Evolutionary conservation across 176 grass and related monocot species (phyloP).

Genomic region (Metroxylon sagu): DNA sequence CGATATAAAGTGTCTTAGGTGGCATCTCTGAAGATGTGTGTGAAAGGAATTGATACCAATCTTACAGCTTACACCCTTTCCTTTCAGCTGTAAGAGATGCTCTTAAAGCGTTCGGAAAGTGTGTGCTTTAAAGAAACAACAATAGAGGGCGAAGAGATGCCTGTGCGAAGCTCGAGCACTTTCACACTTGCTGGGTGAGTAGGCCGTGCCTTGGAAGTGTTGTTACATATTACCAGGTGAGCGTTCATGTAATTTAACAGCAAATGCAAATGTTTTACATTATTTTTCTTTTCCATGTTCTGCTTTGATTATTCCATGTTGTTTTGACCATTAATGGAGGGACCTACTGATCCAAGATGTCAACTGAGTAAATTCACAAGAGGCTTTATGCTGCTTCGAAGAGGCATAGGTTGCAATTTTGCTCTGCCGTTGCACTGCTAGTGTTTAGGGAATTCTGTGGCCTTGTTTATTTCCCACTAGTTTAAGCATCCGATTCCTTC

Average conservation of each 20-base stretch:
- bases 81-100: slow-evolving; percentile 4
- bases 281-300: no score
- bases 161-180: no score
- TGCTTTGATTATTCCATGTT: no score
- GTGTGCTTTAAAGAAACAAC: not conserved
- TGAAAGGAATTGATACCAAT: slow-evolving; percentile 16
- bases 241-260: no score
- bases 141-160: slow-evolving; percentile 1
- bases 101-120: slow-evolving; percentile 3
- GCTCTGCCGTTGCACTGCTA: not conserved
- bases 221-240: not conserved
- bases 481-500: slow-evolving; percentile 51
- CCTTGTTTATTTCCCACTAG: slow-evolving; percentile 8
- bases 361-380: no score
- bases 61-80: slow-evolving; percentile 14
- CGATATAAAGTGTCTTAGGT: no score
- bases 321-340: no score
- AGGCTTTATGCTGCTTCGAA: no score
- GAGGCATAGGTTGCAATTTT: not conserved
- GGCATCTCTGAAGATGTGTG: not conserved
- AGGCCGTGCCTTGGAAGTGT: not conserved
- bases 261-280: no score
- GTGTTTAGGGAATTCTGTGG: not conserved
- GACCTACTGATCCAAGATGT: no score
- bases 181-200: not conserved